Evolutionary conservation across 2,329 filamentous ascomycete species (phyloP).

Genomic region (Colletotrichum cuscutae): DNA sequence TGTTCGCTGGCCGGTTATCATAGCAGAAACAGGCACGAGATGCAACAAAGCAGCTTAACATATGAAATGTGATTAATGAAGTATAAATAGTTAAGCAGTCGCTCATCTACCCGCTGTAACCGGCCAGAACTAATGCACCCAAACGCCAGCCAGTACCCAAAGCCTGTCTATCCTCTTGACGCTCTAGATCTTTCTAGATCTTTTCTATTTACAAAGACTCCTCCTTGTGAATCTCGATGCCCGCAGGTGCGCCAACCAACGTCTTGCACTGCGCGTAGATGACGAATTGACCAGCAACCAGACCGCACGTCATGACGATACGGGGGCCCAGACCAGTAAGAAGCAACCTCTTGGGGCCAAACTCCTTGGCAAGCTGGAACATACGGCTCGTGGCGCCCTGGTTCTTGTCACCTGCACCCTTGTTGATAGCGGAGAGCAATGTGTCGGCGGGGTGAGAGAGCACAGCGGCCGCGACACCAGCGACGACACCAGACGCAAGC

Average conservation of each 20-base stretch:
- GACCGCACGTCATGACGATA: constrained; percentile 63
- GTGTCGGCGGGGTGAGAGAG: constrained; percentile 89
- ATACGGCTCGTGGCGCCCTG: constrained; percentile 61
- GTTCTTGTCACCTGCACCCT: constrained; percentile 59
- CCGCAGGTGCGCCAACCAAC: constrained; percentile 60
- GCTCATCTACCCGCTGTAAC: constrained; percentile 11
- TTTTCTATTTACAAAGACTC: constrained; percentile 7
- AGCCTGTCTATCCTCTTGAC: not conserved
- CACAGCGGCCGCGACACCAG: constrained; percentile 88
- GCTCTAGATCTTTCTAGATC: not conserved
- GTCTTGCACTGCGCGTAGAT: constrained; percentile 66
- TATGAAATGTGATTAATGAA: not conserved
- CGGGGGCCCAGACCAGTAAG: constrained; percentile 60
- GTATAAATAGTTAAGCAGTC: not conserved
- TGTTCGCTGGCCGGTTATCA: rapidly evolving
- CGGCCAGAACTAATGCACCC: not conserved
- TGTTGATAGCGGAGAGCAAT: constrained; percentile 65
- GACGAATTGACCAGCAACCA: constrained; percentile 65
- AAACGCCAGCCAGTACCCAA: constrained; percentile 7
- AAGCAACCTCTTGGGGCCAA: constrained; percentile 59
- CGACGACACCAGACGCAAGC: constrained; percentile 85
- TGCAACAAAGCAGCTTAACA: not conserved
- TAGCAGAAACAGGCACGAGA: not conserved
- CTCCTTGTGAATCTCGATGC: constrained; percentile 65
- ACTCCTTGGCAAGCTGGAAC: constrained; percentile 62